Percentiles rank a stretch among this genome's conserved stretches.
These are phyloP conservation scores for Aspergillus campestris DNA, from an alignment of 495 filamentous ascomycete genomes.

Conservation along the genomic window DNA sequence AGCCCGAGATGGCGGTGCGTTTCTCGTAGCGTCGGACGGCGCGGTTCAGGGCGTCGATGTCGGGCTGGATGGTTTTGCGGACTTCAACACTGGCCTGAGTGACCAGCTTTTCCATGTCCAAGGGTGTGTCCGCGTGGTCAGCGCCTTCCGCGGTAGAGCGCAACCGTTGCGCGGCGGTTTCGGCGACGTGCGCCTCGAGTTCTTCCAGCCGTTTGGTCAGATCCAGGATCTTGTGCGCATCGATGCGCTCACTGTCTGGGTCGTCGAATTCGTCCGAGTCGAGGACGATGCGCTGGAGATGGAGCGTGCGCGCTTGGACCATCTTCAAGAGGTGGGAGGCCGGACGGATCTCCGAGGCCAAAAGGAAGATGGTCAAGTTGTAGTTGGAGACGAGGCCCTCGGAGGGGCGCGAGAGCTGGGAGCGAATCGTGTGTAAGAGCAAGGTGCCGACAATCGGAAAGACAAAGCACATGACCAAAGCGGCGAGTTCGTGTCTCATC, in stretches of 20 bases:
- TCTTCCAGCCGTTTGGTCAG: slow-evolving; percentile 58
- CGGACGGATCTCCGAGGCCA: slow-evolving; percentile 80
- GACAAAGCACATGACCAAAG: slow-evolving; percentile 69
- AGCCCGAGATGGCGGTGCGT: slow-evolving; percentile 58
- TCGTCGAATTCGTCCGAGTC: slow-evolving; percentile 32
- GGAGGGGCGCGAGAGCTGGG: slow-evolving; percentile 68
- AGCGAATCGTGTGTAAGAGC: slow-evolving; percentile 67
- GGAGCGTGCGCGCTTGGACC: slow-evolving; percentile 67
- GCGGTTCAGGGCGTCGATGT: slow-evolving; percentile 82
- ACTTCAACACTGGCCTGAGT: slow-evolving; percentile 51
- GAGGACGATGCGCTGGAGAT: slow-evolving; percentile 70
- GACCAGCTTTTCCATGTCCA: slow-evolving; percentile 6
- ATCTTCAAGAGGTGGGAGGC: slow-evolving; percentile 73
- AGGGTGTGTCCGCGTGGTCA: no score
- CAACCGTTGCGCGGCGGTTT: slow-evolving; percentile 24
- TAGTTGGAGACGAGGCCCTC: slow-evolving; percentile 85
- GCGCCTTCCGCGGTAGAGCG: neutral
- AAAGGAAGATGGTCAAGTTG: slow-evolving; percentile 88
- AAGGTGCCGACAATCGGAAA: slow-evolving; percentile 71
- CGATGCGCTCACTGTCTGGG: slow-evolving; percentile 16
- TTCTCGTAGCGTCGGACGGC: slow-evolving; percentile 95
- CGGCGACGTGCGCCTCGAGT: slow-evolving; percentile 54
- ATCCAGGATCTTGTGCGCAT: slow-evolving; percentile 42
- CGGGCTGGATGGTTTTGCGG: slow-evolving; percentile 59
- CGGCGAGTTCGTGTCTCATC: slow-evolving; percentile 63